Conservation (phyloP, 352 stramenopile genomes). For the Globisporangium parvum region DNA sequence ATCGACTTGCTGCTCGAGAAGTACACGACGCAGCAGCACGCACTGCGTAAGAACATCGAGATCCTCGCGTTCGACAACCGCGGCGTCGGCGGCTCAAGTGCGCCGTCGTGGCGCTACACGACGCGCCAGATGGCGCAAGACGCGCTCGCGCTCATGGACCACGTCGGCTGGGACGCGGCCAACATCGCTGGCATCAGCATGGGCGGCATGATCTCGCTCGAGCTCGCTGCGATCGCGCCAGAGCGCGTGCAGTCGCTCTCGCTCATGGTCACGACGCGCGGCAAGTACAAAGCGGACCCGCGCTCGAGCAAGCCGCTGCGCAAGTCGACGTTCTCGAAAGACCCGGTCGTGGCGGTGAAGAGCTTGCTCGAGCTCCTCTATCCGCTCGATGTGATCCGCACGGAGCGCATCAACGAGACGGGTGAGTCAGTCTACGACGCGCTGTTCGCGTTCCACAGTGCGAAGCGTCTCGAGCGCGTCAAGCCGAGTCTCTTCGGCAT, state of each 20-base stretch:
- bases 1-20: slow-evolving; percentile 20
- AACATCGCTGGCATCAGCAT: slow-evolving; percentile 49
- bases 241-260: slow-evolving; percentile 53
- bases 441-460: slow-evolving; percentile 36
- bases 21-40: neutral
- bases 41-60: slow-evolving; percentile 16
- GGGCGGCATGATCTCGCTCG: slow-evolving; percentile 68
- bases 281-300: slow-evolving; percentile 30
- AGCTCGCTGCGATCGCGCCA: slow-evolving; percentile 35
- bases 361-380: slow-evolving; percentile 52
- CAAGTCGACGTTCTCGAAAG: slow-evolving; percentile 33
- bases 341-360: slow-evolving; percentile 31
- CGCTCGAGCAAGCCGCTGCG: slow-evolving; percentile 21
- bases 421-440: slow-evolving; percentile 32
- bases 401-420: slow-evolving; percentile 23
- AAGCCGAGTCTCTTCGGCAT: neutral
- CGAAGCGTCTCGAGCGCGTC: slow-evolving; percentile 13
- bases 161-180: slow-evolving; percentile 39
- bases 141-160: slow-evolving; percentile 47
- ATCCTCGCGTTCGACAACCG: slow-evolving; percentile 46
- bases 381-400: slow-evolving; percentile 29
- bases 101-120: slow-evolving; percentile 47
- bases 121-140: slow-evolving; percentile 57
- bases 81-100: slow-evolving; percentile 33
- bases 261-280: slow-evolving; percentile 54